Evolutionary conservation across 192 early-diverging fungal genomes (phyloP).

Genomic region (Coemansia sp.): DNA sequence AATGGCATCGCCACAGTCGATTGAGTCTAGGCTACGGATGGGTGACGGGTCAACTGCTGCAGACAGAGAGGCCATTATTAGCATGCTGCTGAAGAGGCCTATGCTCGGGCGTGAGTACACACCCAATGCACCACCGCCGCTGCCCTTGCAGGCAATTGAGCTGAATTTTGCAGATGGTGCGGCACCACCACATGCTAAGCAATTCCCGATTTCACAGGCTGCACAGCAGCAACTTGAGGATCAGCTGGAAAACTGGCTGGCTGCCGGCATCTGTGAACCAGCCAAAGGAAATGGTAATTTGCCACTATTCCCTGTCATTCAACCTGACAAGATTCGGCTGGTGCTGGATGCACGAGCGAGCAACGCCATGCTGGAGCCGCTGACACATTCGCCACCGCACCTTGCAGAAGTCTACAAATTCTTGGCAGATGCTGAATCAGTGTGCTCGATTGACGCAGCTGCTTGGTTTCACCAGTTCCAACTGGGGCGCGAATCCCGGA

Average conservation of each 20-base stretch:
- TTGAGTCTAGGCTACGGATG: background rate
- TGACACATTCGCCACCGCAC: background rate
- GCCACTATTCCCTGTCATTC: background rate
- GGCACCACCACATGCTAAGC: background rate
- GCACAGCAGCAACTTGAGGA: background rate
- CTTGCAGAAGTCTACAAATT: background rate
- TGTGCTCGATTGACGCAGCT: conserved; percentile 14
- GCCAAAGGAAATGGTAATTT: background rate
- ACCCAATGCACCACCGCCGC: background rate
- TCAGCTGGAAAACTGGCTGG: background rate
- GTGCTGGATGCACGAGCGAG: background rate
- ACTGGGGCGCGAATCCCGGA: background rate
- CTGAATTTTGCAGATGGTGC: background rate
- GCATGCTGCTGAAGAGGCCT: background rate
- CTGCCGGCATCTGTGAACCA: conserved; percentile 1
- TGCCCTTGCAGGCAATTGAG: background rate
- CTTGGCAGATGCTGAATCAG: background rate
- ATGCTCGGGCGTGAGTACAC: background rate
- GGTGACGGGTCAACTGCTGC: background rate
- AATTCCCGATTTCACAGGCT: background rate
- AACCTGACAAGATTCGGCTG: conserved; percentile 2
- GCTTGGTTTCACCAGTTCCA: conserved; percentile 9
- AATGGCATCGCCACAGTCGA: background rate
- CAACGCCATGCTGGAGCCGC: background rate
- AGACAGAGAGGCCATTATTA: background rate